Conservation (phyloP, 164 flowering plant genomes). For the Tetracentron sinense region DNA sequence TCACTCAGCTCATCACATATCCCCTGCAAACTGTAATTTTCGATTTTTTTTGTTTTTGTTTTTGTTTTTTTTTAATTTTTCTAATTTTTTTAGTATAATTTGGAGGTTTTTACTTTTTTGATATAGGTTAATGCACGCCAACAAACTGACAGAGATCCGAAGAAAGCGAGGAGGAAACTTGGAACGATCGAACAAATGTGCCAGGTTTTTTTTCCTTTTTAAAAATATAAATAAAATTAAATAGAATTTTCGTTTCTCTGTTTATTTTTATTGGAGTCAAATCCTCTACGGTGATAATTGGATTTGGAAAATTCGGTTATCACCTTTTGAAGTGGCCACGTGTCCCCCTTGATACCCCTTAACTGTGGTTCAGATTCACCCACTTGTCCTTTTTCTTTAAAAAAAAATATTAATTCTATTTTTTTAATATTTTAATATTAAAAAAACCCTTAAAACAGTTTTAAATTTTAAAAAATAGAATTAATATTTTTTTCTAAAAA, state of each 20-base stretch:
- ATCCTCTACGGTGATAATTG: too few relatives aligned
- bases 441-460: too few relatives aligned
- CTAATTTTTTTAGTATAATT: neutral
- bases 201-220: constrained; percentile 69
- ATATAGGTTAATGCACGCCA: constrained; percentile 86
- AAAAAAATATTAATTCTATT: too few relatives aligned
- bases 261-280: constrained; percentile 5
- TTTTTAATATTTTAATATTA: neutral
- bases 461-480: too few relatives aligned
- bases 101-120: neutral
- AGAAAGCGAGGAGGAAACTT: constrained; percentile 47
- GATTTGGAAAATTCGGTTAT: too few relatives aligned
- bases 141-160: constrained; percentile 76
- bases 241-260: neutral
- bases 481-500: too few relatives aligned
- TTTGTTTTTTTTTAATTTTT: neutral
- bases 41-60: neutral
- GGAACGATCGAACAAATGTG: constrained; percentile 73
- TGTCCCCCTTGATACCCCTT: too few relatives aligned
- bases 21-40: constrained; percentile 81
- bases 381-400: neutral
- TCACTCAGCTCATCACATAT: constrained; percentile 90
- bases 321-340: too few relatives aligned
- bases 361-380: too few relatives aligned
- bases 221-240: too few relatives aligned